Base-by-base conservation (phyloP, 352 stramenopile genomes). In the Pythium folliculosum region DNA sequence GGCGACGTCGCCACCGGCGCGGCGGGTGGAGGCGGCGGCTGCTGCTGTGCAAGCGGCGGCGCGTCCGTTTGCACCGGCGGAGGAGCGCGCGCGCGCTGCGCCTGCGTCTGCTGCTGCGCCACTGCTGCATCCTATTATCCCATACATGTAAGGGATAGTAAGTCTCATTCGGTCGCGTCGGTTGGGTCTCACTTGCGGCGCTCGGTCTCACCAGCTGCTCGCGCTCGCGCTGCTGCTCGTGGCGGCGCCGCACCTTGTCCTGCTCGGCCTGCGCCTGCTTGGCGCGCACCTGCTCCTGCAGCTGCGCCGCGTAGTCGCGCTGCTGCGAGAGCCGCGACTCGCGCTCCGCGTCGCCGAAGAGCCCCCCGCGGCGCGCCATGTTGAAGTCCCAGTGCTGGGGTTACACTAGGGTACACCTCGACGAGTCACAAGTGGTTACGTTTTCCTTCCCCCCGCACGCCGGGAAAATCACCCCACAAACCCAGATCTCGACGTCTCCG, bases 221-320 rank as follows among this genome's bases (percentile, higher is more conserved):
- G 22, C 82, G 56, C 60, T 91, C 80, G 10, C 71, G 40, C n/a
- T 78, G 78, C 72, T 87, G 77, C 37, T 91, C 82, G 22, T 77
- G 69, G 19, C 56, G 63, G 38, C 69, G 75, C 5, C 59, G 78
- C 45, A 64, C 62, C 35, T 81, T 84, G 16, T 81, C 80, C 21
- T 80, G 56, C 35, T 88, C 76, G 21, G 63, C 69, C 10, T 71
- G 65, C 12, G 69, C 78, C 56, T 88, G 78, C 63, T 91, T 91
- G 50, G 78, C 63, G 0, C 70, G 68, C 56, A 88, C 78, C 67
- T 91, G 82, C 54, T 88, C 72, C 59, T 91, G 82, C 25, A 91
- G 74, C 65, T 87, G 76, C 40, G 80, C 82, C 21, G 82, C 82
- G 51, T 91, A 91, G 69, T 86, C 79, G 23, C 80, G 69, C 62